A percentile compares a stretch with the other conserved stretches of the same genome.
Conservation (phyloP, 2,329 filamentous ascomycete species). For the Scytalidium sp. region DNA sequence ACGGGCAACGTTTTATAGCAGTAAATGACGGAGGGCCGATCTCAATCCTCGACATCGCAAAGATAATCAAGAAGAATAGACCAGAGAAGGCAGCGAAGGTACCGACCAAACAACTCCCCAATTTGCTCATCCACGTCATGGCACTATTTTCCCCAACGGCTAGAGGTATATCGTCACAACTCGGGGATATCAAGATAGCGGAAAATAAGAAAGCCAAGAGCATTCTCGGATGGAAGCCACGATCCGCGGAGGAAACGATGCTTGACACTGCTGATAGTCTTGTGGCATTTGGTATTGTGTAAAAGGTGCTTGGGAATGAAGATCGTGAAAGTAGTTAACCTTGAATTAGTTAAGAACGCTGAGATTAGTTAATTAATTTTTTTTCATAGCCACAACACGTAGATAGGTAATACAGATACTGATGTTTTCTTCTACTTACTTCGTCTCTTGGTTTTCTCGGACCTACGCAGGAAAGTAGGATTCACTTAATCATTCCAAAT, state of each 20-base stretch:
- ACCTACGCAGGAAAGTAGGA: too few relatives aligned
- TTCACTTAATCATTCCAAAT: too few relatives aligned
- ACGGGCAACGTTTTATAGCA: constrained; percentile 22
- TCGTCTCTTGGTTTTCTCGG: too few relatives aligned
- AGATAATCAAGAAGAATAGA: constrained; percentile 18
- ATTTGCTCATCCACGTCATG: constrained; percentile 1
- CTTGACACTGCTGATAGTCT: constrained; percentile 7
- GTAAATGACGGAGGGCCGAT: constrained; percentile 4
- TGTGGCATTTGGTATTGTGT: constrained; percentile 4
- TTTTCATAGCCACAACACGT: too few relatives aligned
- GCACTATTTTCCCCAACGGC: neutral
- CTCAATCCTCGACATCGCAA: constrained; percentile 19
- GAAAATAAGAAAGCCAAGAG: constrained; percentile 3
- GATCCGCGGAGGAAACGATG: constrained; percentile 5
- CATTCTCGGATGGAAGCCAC: constrained; percentile 2
- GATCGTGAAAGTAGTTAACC: too few relatives aligned
- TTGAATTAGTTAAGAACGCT: too few relatives aligned
- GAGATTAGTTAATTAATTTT: too few relatives aligned
- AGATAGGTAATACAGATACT: too few relatives aligned
- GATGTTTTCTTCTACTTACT: too few relatives aligned
- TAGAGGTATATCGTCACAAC: neutral
- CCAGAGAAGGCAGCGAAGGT: constrained; percentile 2
- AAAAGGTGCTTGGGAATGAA: neutral
- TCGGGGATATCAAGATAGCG: neutral
- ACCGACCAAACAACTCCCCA: constrained; percentile 3